phyloP scores from a whole-genome alignment of 345 rosid genomes.

The Passiflora organensis region DNA sequence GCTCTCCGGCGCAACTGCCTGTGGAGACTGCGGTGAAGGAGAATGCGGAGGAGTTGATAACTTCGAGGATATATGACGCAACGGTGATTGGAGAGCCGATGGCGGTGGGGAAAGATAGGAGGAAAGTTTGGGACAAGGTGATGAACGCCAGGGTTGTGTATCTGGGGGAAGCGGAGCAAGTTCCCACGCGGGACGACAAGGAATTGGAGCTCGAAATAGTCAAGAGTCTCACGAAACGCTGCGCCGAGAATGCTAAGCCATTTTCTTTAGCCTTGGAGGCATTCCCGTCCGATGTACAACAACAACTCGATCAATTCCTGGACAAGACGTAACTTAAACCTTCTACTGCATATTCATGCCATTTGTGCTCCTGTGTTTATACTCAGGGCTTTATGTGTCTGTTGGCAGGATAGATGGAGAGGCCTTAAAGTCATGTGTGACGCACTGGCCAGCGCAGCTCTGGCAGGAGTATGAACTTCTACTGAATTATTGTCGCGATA shows the following conservation, averaged over 20 bases:
- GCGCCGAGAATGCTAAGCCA: conserved; percentile 46
- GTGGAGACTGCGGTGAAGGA: conserved; percentile 17
- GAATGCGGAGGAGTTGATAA: conserved; percentile 27
- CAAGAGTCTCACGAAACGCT: conserved; percentile 52
- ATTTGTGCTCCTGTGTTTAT: not conserved
- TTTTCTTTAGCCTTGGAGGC: conserved; percentile 75
- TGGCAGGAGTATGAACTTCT: conserved; percentile 94
- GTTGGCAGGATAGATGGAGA: conserved; percentile 71
- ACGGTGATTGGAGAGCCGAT: conserved; percentile 85
- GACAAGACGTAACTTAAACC: conserved; percentile 42
- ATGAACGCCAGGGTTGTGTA: conserved; percentile 74
- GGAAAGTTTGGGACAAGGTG: conserved; percentile 80
- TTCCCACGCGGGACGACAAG: conserved; percentile 70
- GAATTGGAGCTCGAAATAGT: conserved; percentile 72
- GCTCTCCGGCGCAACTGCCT: conserved; percentile 22
- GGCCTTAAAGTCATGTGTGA: conserved; percentile 45
- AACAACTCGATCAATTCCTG: conserved; percentile 51
- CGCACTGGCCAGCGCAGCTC: conserved; percentile 64
- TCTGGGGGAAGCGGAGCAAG: conserved; percentile 87
- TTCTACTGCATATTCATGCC: not conserved
- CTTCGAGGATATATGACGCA: conserved; percentile 77
- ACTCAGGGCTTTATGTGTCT: not conserved
- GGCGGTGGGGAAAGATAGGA: conserved; percentile 81
- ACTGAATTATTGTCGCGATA: conserved; percentile 68
- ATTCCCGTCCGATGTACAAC: conserved; percentile 67